These are phyloP conservation scores for Pseudozyma thailandica DNA, from an alignment of 1,284 basidiomycete genomes.

Conservation along the genomic window DNA sequence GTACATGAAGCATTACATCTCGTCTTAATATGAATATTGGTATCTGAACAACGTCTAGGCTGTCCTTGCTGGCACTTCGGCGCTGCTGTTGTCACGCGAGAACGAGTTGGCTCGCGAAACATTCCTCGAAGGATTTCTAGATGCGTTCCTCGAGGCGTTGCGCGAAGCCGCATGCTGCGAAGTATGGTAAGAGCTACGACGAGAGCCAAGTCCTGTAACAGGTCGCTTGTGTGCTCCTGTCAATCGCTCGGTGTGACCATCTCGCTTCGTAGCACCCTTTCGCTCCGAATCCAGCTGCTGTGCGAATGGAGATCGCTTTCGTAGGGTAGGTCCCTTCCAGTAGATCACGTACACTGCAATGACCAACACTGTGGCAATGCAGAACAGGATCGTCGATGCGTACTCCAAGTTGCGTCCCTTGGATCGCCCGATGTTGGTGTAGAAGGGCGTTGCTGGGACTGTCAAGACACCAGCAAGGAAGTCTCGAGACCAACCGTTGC, in stretches of 20 bases:
- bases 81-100: constrained; percentile 28
- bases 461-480: constrained; percentile 69
- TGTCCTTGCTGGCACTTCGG: constrained; percentile 23
- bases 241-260: constrained; percentile 23
- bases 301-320: constrained; percentile 43
- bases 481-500: constrained; percentile 66
- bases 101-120: constrained; percentile 36
- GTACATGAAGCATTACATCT: no score
- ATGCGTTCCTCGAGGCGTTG: constrained; percentile 26
- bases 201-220: constrained; percentile 24
- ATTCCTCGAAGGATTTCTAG: constrained; percentile 25
- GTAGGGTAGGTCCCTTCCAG: constrained; percentile 64
- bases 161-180: constrained; percentile 35
- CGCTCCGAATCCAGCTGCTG: constrained; percentile 33
- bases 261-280: constrained; percentile 7
- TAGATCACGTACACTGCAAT: constrained; percentile 70
- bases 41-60: constrained; percentile 6
- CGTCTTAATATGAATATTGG: no score
- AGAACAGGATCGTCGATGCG: constrained; percentile 69
- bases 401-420: constrained; percentile 64
- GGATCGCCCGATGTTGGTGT: constrained; percentile 64
- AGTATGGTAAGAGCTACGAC: constrained; percentile 39
- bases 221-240: constrained; percentile 32
- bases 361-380: constrained; percentile 67
- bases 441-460: constrained; percentile 69